Base-by-base conservation (phyloP, 2,329 filamentous ascomycete species). In the Colletotrichum nymphaeae region DNA sequence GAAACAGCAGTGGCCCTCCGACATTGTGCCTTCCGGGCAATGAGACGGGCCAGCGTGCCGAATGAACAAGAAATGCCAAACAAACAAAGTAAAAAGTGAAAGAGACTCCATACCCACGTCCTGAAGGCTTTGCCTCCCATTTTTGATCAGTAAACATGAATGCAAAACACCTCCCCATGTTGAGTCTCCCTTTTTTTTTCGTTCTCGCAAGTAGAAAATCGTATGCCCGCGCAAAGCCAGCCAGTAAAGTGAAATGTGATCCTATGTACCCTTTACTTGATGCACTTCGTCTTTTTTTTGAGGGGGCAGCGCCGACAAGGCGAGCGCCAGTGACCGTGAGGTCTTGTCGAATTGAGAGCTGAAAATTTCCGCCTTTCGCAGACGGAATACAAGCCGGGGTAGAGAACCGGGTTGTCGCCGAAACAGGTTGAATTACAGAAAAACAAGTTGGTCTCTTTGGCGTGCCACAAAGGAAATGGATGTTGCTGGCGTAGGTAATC, bases 141-240 rank as follows among this genome's bases (percentile, higher is more conserved):
- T 81, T 81, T 80, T 81, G 78, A 78, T 80, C 81, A 80, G 81
- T 82, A 76, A 80, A 78, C 76, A 77, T 76, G 19, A 80, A 84
- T 84, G 83, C 82, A 83, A 80, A 75, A 82, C 76, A 77, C 77
- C 77, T 60, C 77, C 68, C 82, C 80, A 73, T 83, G 73, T 80
- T 22, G 74, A 76, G 63, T 74, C 78, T 63, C 67, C 74, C 37
- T 19, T 80, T 81, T 80, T 67, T 72, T 74, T 79, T 75, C 67
- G 53, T 72, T 63, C 71, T 72, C 56, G 63, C 62, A 37, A 71
- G 19, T 49, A 73, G 65, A 37, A 59, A 63, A 73, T 37, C 62
- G 58, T 8, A 76, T 73, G 75, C 74, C 76, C 73, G 76, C 76
- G 77, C 58, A 76, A 76, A 77, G 65, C 76, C 73, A 76, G 76